Conservation (phyloP, 1,284 basidiomycete species). For the Mycosarcoma maydis region DNA sequence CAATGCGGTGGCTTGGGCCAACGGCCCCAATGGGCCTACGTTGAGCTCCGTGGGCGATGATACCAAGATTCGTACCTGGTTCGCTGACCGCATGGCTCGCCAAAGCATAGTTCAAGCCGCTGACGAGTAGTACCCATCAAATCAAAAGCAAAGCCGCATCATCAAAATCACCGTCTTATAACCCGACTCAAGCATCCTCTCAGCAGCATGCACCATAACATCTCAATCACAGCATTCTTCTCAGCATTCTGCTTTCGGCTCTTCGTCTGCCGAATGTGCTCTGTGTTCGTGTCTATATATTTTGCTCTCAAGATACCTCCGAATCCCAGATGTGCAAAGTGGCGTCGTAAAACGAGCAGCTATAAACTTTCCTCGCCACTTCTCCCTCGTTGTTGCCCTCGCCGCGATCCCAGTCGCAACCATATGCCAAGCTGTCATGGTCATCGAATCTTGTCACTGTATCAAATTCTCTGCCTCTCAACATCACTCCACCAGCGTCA, state of each 20-base stretch:
- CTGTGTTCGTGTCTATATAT: no score
- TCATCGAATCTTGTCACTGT: conserved; percentile 75
- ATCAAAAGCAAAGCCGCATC: no score
- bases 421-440: conserved; percentile 89
- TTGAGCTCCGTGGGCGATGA: conserved; percentile 59
- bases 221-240: neutral
- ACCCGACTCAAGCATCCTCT: no score
- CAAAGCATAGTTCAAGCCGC: conserved; percentile 2
- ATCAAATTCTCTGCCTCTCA: conserved; percentile 38
- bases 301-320: conserved; percentile 38
- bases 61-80: conserved; percentile 56
- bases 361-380: conserved; percentile 75
- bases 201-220: no score
- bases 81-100: conserved; percentile 68
- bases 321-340: conserved; percentile 79
- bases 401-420: conserved; percentile 87
- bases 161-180: no score
- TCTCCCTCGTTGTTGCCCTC: conserved; percentile 53
- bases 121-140: conserved; percentile 12
- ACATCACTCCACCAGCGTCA: neutral
- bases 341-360: conserved; percentile 97
- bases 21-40: conserved; percentile 56
- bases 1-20: conserved; percentile 58
- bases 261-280: no score
- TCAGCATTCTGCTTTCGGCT: no score